Evolutionary conservation across 345 rosid species (phyloP).

Genomic region (Hibiscus mutabilis): DNA sequence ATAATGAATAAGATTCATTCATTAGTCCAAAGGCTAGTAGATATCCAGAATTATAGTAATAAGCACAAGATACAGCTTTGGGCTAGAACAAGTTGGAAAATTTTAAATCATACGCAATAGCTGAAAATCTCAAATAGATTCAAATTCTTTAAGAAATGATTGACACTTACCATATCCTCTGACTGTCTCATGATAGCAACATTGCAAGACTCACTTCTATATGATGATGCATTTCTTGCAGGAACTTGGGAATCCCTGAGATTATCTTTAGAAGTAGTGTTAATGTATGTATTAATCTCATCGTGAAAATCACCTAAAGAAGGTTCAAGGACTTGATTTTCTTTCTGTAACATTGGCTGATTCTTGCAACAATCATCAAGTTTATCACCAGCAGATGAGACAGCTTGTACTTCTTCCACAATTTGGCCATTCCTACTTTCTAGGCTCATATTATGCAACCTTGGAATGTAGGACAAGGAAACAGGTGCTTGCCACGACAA

Average conservation of each 20-base stretch:
- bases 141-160: background rate
- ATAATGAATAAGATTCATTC: background rate
- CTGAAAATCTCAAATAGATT: background rate
- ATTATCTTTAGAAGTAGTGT: constrained; percentile 16
- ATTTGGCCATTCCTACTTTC: constrained; percentile 28
- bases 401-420: constrained; percentile 28
- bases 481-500: constrained; percentile 30
- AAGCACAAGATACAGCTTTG: background rate
- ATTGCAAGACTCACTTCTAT: constrained; percentile 23
- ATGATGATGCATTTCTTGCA: constrained; percentile 23
- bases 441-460: constrained; percentile 29
- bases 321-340: constrained; percentile 21
- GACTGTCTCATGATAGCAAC: constrained; percentile 21
- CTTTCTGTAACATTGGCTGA: constrained; percentile 26
- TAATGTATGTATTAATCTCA: constrained; percentile 15
- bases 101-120: background rate
- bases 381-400: constrained; percentile 30
- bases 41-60: background rate
- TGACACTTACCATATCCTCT: constrained; percentile 34
- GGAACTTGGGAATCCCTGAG: constrained; percentile 25
- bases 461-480: constrained; percentile 28
- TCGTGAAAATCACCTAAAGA: constrained; percentile 10
- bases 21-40: background rate
- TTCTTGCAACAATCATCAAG: constrained; percentile 24
- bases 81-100: constrained; percentile 1